Evolutionary conservation across 768 basidiomycete species (phyloP).

Genomic region (Suillus sp.): DNA sequence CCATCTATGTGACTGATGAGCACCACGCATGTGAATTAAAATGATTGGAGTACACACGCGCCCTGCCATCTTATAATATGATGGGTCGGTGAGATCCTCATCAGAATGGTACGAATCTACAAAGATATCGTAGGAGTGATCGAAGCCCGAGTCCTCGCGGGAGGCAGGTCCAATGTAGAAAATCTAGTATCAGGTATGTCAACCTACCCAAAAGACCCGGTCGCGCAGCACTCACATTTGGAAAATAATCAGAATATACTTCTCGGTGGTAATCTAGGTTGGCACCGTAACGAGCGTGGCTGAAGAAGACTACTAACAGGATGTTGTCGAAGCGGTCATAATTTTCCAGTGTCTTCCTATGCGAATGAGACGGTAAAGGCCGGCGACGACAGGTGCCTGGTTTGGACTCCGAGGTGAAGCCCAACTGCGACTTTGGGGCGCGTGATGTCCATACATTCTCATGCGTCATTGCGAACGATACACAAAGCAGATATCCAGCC

Average conservation of each 20-base stretch:
- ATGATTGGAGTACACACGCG: constrained; percentile 31
- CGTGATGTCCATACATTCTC: constrained; percentile 8
- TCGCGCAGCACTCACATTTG: constrained; percentile 40
- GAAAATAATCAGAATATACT: constrained; percentile 50
- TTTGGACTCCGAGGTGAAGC: constrained; percentile 1
- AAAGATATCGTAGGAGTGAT: constrained; percentile 51
- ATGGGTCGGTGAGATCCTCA: constrained; percentile 42
- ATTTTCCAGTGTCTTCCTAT: constrained; percentile 19
- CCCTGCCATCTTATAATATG: constrained; percentile 45
- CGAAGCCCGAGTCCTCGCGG: constrained; percentile 48
- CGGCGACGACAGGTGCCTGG: constrained; percentile 24
- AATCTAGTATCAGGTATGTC: constrained; percentile 33
- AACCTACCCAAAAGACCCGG: not conserved
- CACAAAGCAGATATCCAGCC: not conserved
- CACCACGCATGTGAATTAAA: not conserved
- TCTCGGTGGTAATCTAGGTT: constrained; percentile 50
- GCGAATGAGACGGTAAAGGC: constrained; percentile 21
- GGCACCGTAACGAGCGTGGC: constrained; percentile 47
- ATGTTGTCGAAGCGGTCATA: constrained; percentile 44
- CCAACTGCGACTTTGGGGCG: not conserved
- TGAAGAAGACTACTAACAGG: constrained; percentile 52
- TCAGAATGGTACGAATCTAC: constrained; percentile 49
- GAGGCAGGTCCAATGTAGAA: constrained; percentile 49
- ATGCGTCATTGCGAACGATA: not conserved
- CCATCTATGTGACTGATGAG: constrained; percentile 36